A percentile compares a stretch with the other conserved stretches of the same genome.
Evolutionary conservation across 192 early-diverging fungal species (phyloP).

Genomic region (Kickxella alabastrina): DNA sequence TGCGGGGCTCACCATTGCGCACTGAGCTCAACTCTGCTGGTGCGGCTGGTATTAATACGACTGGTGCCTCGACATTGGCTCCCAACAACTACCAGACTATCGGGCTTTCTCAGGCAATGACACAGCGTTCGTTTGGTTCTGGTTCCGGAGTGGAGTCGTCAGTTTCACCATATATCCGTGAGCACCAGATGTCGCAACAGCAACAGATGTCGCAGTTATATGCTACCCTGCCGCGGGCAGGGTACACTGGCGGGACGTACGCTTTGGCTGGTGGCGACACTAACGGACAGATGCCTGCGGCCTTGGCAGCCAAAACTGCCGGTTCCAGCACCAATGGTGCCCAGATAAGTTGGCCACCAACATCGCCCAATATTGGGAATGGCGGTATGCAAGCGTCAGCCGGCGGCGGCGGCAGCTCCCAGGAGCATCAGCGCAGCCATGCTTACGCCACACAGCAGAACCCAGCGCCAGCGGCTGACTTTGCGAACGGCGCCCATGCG

Average conservation of each 20-base stretch:
- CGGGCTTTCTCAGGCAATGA: not conserved
- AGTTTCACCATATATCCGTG: slow-evolving; percentile 2
- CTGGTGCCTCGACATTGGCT: not conserved
- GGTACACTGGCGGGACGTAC: slow-evolving; percentile 3
- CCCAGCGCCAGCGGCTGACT: not conserved
- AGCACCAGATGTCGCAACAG: slow-evolving; percentile 8
- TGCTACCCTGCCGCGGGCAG: slow-evolving; percentile 31
- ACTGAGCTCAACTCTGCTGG: slow-evolving; percentile 16
- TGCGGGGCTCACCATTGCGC: slow-evolving; percentile 33
- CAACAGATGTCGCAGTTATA: slow-evolving; percentile 16
- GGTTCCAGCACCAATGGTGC: slow-evolving; percentile 7
- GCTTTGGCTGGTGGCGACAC: not conserved
- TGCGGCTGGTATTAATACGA: not conserved
- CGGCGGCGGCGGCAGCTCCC: not conserved
- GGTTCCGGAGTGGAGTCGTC: not conserved
- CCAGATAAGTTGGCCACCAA: slow-evolving; percentile 2
- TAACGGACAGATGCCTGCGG: slow-evolving; percentile 11
- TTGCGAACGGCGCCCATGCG: not conserved
- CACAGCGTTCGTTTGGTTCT: not conserved
- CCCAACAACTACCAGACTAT: no score
- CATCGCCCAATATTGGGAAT: slow-evolving; percentile 5
- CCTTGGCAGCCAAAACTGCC: slow-evolving; percentile 3
- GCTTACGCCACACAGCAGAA: not conserved
- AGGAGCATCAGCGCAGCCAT: slow-evolving; percentile 4
- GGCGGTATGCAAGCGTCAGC: not conserved